A percentile compares a stretch with the other conserved stretches of the same genome.
Evolutionary conservation across 345 rosid species (phyloP).

Genomic region (Conringia planisiliqua): DNA sequence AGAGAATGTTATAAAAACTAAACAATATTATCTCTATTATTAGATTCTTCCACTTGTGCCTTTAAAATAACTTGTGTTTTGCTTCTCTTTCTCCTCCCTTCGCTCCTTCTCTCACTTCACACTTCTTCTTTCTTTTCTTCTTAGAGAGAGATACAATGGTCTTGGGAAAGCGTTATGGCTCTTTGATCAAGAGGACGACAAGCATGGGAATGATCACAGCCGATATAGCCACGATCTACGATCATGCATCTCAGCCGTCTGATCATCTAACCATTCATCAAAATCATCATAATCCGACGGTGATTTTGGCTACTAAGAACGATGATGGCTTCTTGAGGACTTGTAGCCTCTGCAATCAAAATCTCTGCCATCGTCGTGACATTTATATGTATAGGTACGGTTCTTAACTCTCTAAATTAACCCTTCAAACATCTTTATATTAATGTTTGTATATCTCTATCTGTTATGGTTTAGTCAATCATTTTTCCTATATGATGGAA

Average conservation of each 20-base stretch:
- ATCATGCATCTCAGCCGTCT: constrained; percentile 29
- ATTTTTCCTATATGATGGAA: not conserved
- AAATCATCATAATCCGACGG: constrained; percentile 14
- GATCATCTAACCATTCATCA: constrained; percentile 25
- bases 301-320: not conserved
- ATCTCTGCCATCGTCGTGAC: constrained; percentile 44
- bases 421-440: not conserved
- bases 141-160: constrained; percentile 40
- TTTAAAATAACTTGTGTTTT: constrained; percentile 24
- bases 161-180: constrained; percentile 65
- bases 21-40: constrained; percentile 20
- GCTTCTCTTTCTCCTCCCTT: constrained; percentile 12
- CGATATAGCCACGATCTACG: constrained; percentile 30
- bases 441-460: not conserved
- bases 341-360: constrained; percentile 30
- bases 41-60: constrained; percentile 14
- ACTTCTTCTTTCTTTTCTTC: constrained; percentile 11
- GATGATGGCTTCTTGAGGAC: constrained; percentile 27
- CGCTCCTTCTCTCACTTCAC: constrained; percentile 21
- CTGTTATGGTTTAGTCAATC: not conserved
- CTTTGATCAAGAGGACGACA: constrained; percentile 60
- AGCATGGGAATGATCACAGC: constrained; percentile 62
- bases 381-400: constrained; percentile 81
- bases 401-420: not conserved
- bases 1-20: constrained; percentile 10